Conservation (phyloP, 108 stramenopile species). For the Discostella pseudostelligera region DNA sequence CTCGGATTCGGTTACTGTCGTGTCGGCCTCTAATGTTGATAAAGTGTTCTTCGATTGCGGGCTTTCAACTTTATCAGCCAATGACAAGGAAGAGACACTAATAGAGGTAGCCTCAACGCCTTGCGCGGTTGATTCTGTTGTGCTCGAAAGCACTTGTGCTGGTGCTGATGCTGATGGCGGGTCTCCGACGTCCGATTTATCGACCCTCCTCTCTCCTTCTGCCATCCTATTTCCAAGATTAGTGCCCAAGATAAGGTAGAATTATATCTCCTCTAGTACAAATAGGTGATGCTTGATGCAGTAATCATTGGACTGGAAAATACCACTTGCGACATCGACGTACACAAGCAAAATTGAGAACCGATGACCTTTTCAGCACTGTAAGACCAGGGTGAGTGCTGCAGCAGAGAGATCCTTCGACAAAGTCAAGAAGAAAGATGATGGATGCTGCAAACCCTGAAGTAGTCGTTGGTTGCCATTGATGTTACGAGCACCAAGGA, state of each 20-base stretch:
- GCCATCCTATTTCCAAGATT: no score
- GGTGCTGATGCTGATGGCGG: conserved; percentile 16
- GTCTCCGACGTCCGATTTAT: conserved; percentile 10
- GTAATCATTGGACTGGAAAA: neutral
- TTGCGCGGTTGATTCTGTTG: conserved; percentile 2
- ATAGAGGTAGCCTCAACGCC: conserved; percentile 1
- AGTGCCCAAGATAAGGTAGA: no score
- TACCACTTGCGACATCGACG: no score
- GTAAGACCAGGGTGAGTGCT: no score
- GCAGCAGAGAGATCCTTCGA: no score
- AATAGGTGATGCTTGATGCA: neutral
- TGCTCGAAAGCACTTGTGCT: conserved; percentile 15
- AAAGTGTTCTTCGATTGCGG: conserved; percentile 13
- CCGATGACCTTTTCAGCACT: conserved; percentile 2
- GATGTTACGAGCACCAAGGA: no score
- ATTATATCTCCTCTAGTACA: neutral
- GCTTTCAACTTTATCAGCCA: conserved; percentile 8
- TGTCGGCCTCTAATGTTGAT: conserved; percentile 27
- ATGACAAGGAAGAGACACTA: conserved; percentile 12
- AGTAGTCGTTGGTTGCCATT: no score
- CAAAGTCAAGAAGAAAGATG: no score
- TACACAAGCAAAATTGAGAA: neutral
- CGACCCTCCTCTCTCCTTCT: conserved; percentile 22
- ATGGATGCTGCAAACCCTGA: no score
- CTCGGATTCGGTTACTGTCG: conserved; percentile 28